phyloP scores from a whole-genome alignment of 768 basidiomycete genomes.

The Auricularia sp. region DNA sequence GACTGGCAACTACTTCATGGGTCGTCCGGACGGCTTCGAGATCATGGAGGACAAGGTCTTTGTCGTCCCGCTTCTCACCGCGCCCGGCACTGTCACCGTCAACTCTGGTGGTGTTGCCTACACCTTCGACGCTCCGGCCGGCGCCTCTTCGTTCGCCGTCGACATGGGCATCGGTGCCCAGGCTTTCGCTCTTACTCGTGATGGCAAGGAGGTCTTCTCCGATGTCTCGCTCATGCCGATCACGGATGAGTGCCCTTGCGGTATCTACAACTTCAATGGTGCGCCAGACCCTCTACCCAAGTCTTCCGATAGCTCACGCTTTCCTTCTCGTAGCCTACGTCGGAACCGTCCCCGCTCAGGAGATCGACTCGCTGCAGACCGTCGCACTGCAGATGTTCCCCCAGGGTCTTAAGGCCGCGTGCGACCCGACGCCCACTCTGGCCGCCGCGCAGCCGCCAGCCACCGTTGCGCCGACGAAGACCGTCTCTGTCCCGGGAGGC shows the following conservation, averaged over 20 bases:
- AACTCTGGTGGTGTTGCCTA: background rate
- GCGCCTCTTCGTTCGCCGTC: background rate
- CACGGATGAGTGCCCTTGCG: background rate
- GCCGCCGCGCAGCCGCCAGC: background rate
- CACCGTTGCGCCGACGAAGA: background rate
- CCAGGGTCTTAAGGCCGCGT: background rate
- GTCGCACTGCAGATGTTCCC: background rate
- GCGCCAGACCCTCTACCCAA: background rate
- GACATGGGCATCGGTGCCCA: background rate
- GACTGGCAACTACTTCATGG: constrained; percentile 11
- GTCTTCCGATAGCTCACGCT: too few species aligned
- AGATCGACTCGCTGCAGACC: background rate
- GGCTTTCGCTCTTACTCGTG: background rate
- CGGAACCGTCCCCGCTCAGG: constrained; percentile 10
- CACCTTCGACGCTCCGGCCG: background rate
- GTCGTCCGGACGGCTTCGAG: constrained; percentile 6
- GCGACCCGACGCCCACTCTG: background rate
- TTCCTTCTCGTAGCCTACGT: constrained; percentile 12
- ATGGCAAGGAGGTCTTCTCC: background rate
- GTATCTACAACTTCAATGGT: constrained; percentile 1
- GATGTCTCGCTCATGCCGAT: background rate
- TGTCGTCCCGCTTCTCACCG: background rate
- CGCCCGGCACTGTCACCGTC: background rate
- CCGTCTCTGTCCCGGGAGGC: background rate
- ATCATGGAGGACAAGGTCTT: background rate